Evolutionary conservation across 371 early-diverging fungal species (phyloP).

Genomic region (Zancudomyces culisetae): DNA sequence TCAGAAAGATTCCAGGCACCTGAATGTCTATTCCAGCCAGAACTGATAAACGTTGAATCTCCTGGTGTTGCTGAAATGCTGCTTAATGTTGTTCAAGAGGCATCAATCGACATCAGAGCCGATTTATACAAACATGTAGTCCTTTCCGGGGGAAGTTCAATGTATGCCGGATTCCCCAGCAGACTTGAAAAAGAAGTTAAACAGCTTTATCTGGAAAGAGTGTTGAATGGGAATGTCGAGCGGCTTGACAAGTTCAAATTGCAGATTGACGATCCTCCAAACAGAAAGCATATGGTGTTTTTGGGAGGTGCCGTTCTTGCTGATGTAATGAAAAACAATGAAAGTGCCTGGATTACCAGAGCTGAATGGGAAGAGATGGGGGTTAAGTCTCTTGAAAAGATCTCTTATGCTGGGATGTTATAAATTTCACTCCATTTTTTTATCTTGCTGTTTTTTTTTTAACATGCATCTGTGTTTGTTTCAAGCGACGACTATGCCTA

Average conservation of each 20-base stretch:
- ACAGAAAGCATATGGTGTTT: constrained; percentile 95
- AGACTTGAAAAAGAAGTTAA: constrained; percentile 95
- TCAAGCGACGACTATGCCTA: background rate
- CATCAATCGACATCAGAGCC: constrained; percentile 79
- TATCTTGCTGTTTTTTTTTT: background rate
- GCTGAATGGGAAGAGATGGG: constrained; percentile 91
- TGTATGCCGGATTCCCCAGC: constrained; percentile 93
- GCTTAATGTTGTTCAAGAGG: constrained; percentile 75
- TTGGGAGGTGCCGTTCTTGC: constrained; percentile 94
- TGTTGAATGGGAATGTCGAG: constrained; percentile 54
- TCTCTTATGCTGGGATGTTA: constrained; percentile 2
- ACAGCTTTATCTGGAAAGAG: constrained; percentile 76
- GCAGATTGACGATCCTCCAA: constrained; percentile 91
- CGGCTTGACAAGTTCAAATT: constrained; percentile 85
- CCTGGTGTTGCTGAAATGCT: constrained; percentile 87
- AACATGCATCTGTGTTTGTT: background rate
- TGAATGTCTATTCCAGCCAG: constrained; percentile 94
- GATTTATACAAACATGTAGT: constrained; percentile 93
- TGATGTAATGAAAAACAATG: constrained; percentile 84
- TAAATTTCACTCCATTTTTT: background rate
- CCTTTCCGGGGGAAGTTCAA: constrained; percentile 90
- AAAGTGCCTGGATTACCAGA: constrained; percentile 82
- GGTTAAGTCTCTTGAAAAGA: constrained; percentile 41
- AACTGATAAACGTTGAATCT: constrained; percentile 83
- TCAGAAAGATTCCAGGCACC: constrained; percentile 96